These are phyloP conservation scores for Fusarium mexicanum DNA, from an alignment of 2,329 filamentous ascomycete species.

Conservation along the genomic window DNA sequence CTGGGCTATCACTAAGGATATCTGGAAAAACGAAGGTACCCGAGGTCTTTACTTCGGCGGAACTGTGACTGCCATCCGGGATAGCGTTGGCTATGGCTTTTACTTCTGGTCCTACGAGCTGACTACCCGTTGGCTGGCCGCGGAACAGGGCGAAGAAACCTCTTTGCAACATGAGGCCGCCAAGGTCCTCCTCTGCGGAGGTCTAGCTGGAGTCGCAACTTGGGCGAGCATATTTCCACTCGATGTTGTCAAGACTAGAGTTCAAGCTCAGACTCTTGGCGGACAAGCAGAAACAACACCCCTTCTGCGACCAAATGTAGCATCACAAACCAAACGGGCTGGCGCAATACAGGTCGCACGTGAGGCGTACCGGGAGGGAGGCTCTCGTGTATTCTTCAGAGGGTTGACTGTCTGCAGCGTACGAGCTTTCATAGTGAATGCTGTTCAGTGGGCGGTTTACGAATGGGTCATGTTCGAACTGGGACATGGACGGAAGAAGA, in stretches of 20 bases:
- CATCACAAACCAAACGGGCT: conserved; percentile 43
- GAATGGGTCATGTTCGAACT: conserved; percentile 82
- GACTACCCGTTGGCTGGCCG: conserved; percentile 65
- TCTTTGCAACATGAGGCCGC: conserved; percentile 58
- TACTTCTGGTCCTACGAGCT: conserved; percentile 96
- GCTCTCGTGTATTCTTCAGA: conserved; percentile 72
- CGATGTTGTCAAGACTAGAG: conserved; percentile 89
- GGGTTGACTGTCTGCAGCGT: conserved; percentile 84
- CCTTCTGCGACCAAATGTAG: conserved; percentile 33
- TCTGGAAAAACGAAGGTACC: conserved; percentile 66
- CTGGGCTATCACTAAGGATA: conserved; percentile 70
- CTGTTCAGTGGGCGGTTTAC: conserved; percentile 91
- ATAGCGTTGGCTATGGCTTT: conserved; percentile 94
- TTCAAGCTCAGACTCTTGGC: conserved; percentile 75
- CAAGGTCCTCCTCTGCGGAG: conserved; percentile 82
- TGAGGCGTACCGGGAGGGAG: conserved; percentile 72
- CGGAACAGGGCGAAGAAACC: conserved; percentile 26
- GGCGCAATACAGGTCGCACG: conserved; percentile 72
- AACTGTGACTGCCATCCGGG: conserved; percentile 80
- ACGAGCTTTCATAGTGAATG: conserved; percentile 91
- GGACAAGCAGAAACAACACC: conserved; percentile 24
- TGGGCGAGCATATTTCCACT: conserved; percentile 93
- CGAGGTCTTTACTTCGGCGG: conserved; percentile 85
- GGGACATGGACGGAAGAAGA: conserved; percentile 40
- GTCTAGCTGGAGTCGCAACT: conserved; percentile 85